Base-by-base conservation (phyloP, 2,329 filamentous ascomycete species). In the Dactylellina parvicollis region DNA sequence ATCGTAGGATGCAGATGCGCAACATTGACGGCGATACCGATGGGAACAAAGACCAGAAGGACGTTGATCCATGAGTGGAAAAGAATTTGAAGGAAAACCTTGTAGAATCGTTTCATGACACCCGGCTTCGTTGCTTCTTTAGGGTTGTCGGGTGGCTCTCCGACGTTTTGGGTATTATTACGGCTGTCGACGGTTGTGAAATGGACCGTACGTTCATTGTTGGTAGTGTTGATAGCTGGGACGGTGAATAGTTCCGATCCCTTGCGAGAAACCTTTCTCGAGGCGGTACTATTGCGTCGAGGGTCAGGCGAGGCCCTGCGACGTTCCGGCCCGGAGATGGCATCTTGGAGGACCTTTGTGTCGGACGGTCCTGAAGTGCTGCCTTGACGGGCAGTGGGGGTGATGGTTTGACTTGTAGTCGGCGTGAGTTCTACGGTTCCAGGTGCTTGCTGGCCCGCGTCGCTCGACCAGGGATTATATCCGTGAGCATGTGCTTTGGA, bases 51-150 rank as follows among this genome's bases (percentile, higher is more conserved):
- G 61, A 93, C 81, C 75, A 94, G 83, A 76, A 94, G 83, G 61
- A 92, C 78, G 79, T 95, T 94, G 82, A 94, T 83, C 86, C 89
- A 92, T 83, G 88, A 92, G 79, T 91, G 87, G 44, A 88, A 85
- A 75, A 93, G 77, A 78, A 88, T 87, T 69, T 74, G 61, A 67
- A 67, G 12, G 34, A 74, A 64, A 3, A 62, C 62, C n/a, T 62
- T 67, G 42, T 52, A 57, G 50, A 74, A 74, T 1, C 70, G 70
- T 69, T 69, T 74, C 62, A 67, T 34, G 70, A 74, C 44, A 74
- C 70, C 42, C 70, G 42, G 61, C 70, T 67, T 32, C 70, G 42
- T 24, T 69, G 38, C 36, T 69, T 74, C 34, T 50, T 57, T 16
- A 62, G 70, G 70, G 62, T 74, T 64, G 62, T 74, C 62, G 70